Conservation (phyloP, 2,329 filamentous ascomycete genomes). For the Huntiella omanensis region DNA sequence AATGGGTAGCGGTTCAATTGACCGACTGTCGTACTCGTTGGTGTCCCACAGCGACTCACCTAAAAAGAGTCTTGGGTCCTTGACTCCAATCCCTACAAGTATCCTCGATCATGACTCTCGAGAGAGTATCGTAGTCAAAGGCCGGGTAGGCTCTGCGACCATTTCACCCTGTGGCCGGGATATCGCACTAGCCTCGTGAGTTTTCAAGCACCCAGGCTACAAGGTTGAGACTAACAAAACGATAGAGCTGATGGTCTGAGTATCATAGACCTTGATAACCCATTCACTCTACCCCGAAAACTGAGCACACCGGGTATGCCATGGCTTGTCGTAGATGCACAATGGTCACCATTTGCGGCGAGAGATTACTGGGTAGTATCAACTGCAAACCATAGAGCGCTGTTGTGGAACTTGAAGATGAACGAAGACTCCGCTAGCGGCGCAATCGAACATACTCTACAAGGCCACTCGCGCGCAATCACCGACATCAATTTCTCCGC, state of each 20-base stretch:
- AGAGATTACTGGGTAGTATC: slow-evolving; percentile 88
- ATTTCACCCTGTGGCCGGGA: slow-evolving; percentile 85
- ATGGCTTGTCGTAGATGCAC: slow-evolving; percentile 92
- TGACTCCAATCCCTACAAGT: slow-evolving; percentile 29
- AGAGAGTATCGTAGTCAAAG: slow-evolving; percentile 67
- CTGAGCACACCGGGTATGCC: slow-evolving; percentile 65
- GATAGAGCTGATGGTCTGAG: slow-evolving; percentile 61
- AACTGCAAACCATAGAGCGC: slow-evolving; percentile 81
- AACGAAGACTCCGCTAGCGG: slow-evolving; percentile 51
- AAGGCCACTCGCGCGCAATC: slow-evolving; percentile 69
- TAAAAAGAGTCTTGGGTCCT: slow-evolving; percentile 31
- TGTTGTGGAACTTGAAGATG: slow-evolving; percentile 82
- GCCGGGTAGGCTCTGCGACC: slow-evolving; percentile 70
- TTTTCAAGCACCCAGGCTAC: slow-evolving; percentile 11
- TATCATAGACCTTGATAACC: slow-evolving; percentile 81
- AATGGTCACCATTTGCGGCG: slow-evolving; percentile 85
- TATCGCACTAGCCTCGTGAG: slow-evolving; percentile 66
- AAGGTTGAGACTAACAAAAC: not conserved
- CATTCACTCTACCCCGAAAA: slow-evolving; percentile 69
- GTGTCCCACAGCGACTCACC: slow-evolving; percentile 19
- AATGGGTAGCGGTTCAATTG: not conserved
- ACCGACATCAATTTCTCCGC: slow-evolving; percentile 95
- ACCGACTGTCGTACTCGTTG: not conserved
- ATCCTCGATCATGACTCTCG: slow-evolving; percentile 79
- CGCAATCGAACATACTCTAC: slow-evolving; percentile 69